Percentiles rank a stretch among this genome's conserved stretches.
These are phyloP conservation scores for Brachypodium distachyon DNA, from an alignment of 202 grass and related monocot species.

Conservation along the genomic window DNA sequence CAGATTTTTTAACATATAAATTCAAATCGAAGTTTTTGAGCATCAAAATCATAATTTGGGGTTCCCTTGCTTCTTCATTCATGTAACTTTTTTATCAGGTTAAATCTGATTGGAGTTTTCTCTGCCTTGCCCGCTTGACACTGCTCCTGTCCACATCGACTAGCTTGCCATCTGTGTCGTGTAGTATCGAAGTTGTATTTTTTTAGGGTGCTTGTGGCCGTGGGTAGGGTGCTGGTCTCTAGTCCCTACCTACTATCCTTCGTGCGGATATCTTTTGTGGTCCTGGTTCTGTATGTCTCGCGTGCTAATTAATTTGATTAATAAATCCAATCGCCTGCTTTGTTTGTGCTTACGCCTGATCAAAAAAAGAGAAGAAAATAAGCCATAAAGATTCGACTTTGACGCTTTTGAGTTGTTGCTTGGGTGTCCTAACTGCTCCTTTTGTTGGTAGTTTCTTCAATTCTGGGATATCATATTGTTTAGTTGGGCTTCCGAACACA, in stretches of 20 bases:
- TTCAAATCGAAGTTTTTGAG: neutral
- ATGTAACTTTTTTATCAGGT: neutral
- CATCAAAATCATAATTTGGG: neutral
- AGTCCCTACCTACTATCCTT: slow-evolving; percentile 17
- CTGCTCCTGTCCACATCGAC: neutral
- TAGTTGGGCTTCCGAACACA: neutral
- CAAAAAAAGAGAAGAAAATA: neutral
- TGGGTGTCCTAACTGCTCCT: slow-evolving; percentile 28
- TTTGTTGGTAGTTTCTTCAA: slow-evolving; percentile 13
- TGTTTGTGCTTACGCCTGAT: slow-evolving; percentile 32
- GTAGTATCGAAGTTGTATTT: neutral
- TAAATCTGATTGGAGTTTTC: neutral
- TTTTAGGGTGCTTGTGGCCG: slow-evolving; percentile 5
- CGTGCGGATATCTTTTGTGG: slow-evolving; percentile 28
- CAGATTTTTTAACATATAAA: neutral
- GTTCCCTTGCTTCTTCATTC: neutral
- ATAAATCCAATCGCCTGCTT: slow-evolving; percentile 1
- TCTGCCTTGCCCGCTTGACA: neutral
- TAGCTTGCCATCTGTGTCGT: slow-evolving; percentile 5
- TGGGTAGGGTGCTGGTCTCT: slow-evolving; percentile 18
- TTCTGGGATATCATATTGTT: neutral
- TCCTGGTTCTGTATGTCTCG: slow-evolving; percentile 8
- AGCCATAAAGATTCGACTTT: slow-evolving; percentile 27
- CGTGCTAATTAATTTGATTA: slow-evolving; percentile 29
- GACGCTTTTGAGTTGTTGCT: slow-evolving; percentile 40